Conservation (phyloP, 345 rosid genomes). For the Sisymbrium irio region DNA sequence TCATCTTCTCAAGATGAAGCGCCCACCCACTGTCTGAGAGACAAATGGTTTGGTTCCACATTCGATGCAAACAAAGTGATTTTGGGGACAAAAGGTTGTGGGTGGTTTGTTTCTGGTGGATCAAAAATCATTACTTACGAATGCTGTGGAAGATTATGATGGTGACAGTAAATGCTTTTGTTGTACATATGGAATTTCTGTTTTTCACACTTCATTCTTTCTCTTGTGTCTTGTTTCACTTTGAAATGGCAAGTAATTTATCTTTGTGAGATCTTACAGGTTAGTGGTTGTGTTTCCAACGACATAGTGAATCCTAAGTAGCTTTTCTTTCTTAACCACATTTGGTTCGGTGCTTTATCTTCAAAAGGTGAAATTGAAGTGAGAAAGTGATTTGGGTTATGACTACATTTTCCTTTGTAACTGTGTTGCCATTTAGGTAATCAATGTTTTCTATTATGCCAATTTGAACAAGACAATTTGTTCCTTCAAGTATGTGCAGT, state of each 20-base stretch:
- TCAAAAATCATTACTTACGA: background rate
- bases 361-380: too few relatives aligned
- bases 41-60: constrained; percentile 4
- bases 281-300: background rate
- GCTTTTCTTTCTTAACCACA: background rate
- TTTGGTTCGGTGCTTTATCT: too few relatives aligned
- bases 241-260: background rate
- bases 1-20: constrained; percentile 79
- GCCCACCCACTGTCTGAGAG: constrained; percentile 29
- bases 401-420: too few relatives aligned
- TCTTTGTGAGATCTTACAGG: background rate
- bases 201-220: background rate
- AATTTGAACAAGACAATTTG: too few relatives aligned
- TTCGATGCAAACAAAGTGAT: constrained; percentile 3
- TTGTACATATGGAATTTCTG: background rate
- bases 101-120: background rate
- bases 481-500: too few relatives aligned
- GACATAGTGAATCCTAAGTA: background rate
- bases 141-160: background rate
- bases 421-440: too few relatives aligned
- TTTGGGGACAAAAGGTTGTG: background rate
- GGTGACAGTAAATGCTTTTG: background rate
- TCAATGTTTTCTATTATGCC: too few relatives aligned
- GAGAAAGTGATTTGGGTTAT: too few relatives aligned
- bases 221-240: background rate